Evolutionary conservation across 1,284 basidiomycete species (phyloP), one percentile per base, ranked within the genome.

Genomic region (Ceratobasidium sp.): DNA sequence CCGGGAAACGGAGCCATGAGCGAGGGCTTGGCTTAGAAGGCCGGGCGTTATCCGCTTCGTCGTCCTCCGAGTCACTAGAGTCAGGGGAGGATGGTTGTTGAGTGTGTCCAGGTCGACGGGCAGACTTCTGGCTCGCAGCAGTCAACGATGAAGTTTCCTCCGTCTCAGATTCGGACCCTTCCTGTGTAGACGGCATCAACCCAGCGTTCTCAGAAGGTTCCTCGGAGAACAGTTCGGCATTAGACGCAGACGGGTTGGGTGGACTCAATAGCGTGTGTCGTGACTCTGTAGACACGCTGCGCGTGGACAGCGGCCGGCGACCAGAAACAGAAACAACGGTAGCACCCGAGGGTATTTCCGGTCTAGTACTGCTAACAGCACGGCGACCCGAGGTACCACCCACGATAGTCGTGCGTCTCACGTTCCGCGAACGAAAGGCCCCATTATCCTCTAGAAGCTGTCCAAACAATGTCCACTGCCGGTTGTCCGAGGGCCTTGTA

Each of bases 371-470:
- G 81, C 15, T 80, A 81, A n/a, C 82, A 81, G 65, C 80, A 57
- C 77, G 84, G 82, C 48, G 75, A 64, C 48, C 57, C 12, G 69
- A 50, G 9, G 64, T 20, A 42, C 38, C 61, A 28, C 13, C 62
- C 26, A 71, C 28, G 15, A 33, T 28, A 13, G 59, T 40, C 28
- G 69, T 50, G 42, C 62, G 69, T 28, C 40, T 61, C 54, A 28
- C 20, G 46, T 59, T 67, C 12, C 74, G 66, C n/a, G 66, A 48
- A 23, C 68, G 74, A 82, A 82, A 20, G 87, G 80, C 57, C 86
- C 87, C 88, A 65, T 91, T 91, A 79, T 90, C 89, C 81, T 91
- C 88, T 90, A 94, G 92, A 48, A 92, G 83, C 81, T 93, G 90
- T 3, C 87, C 89, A 81, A 94, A 94, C 5, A 94, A 85, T 0